These are phyloP conservation scores for Mycena venus DNA, from an alignment of 768 basidiomycete species.

Conservation along the genomic window DNA sequence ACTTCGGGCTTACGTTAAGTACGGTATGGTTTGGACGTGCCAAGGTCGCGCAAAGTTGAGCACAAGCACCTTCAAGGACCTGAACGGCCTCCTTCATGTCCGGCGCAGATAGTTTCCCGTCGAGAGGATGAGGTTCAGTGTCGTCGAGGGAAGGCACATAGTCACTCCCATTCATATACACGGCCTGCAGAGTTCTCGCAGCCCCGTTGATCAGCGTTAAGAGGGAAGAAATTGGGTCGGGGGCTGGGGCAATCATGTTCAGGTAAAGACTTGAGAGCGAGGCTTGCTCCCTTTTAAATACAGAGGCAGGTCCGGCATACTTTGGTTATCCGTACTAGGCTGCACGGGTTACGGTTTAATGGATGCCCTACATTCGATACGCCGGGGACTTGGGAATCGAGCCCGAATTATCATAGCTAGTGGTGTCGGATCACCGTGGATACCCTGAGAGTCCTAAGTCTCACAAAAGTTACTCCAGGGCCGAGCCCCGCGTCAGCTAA, in stretches of 20 bases:
- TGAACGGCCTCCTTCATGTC: conserved; percentile 40
- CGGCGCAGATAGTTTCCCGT: conserved; percentile 28
- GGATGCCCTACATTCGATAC: not conserved
- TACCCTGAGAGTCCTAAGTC: not conserved
- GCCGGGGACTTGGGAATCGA: not conserved
- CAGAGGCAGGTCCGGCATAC: not conserved
- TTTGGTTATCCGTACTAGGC: not conserved
- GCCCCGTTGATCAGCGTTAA: conserved; percentile 32
- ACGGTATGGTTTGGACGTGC: conserved; percentile 41
- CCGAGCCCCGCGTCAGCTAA: not conserved
- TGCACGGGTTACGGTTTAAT: not conserved
- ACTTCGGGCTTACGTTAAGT: conserved; percentile 35
- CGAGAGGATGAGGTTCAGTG: conserved; percentile 37
- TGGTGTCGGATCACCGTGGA: not conserved
- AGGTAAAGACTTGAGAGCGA: not conserved
- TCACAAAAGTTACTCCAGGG: not conserved
- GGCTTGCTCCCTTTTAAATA: not conserved
- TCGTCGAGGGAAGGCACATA: conserved; percentile 39
- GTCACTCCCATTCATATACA: conserved; percentile 20
- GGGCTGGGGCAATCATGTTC: conserved; percentile 1
- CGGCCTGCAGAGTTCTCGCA: conserved; percentile 30
- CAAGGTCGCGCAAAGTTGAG: conserved; percentile 41
- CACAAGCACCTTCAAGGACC: conserved; percentile 43
- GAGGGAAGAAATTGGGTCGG: conserved; percentile 29
- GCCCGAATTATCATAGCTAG: not conserved